These are phyloP conservation scores for Aspergillus fijiensis DNA, from an alignment of 2,329 filamentous ascomycete species.

Conservation along the genomic window DNA sequence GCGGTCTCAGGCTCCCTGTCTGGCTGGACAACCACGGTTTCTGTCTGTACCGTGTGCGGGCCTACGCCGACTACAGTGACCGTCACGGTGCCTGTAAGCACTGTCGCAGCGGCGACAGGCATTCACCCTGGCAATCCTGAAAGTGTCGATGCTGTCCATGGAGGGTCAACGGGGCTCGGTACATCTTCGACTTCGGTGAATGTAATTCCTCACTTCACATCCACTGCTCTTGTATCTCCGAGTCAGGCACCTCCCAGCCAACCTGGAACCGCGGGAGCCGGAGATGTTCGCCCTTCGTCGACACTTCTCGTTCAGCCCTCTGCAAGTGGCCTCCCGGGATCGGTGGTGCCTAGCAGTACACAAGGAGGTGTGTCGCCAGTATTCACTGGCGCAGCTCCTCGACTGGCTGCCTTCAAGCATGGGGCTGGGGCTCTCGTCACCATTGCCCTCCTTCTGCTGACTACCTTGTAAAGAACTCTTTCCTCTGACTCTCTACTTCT, in stretches of 20 bases:
- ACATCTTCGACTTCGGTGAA: background rate
- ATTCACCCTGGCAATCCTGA: conserved; percentile 2
- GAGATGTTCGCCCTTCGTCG: conserved; percentile 13
- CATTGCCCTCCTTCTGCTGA: conserved; percentile 14
- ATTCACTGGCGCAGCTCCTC: conserved; percentile 22
- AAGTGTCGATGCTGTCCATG: background rate
- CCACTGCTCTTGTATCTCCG: conserved; percentile 6
- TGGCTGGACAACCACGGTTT: conserved; percentile 43
- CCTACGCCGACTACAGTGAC: conserved; percentile 12
- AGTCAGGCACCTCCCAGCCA: conserved; percentile 6
- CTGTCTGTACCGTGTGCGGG: conserved; percentile 11
- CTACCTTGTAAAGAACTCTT: conserved; percentile 14
- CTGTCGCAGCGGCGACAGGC: conserved; percentile 1
- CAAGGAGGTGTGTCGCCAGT: conserved; percentile 17
- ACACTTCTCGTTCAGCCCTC: conserved; percentile 19
- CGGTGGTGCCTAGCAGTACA: conserved; percentile 18
- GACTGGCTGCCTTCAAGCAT: conserved; percentile 9
- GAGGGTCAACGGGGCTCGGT: conserved; percentile 3
- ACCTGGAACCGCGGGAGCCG: conserved; percentile 8
- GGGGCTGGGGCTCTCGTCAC: conserved; percentile 12
- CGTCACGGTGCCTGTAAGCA: conserved; percentile 8
- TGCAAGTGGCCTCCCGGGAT: conserved; percentile 8
- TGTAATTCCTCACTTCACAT: conserved; percentile 1
- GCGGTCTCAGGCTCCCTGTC: conserved; percentile 6
- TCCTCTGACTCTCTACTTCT: conserved; percentile 1